phyloP scores from a whole-genome alignment of 1,284 basidiomycete genomes.

The Pholiota adiposa region DNA sequence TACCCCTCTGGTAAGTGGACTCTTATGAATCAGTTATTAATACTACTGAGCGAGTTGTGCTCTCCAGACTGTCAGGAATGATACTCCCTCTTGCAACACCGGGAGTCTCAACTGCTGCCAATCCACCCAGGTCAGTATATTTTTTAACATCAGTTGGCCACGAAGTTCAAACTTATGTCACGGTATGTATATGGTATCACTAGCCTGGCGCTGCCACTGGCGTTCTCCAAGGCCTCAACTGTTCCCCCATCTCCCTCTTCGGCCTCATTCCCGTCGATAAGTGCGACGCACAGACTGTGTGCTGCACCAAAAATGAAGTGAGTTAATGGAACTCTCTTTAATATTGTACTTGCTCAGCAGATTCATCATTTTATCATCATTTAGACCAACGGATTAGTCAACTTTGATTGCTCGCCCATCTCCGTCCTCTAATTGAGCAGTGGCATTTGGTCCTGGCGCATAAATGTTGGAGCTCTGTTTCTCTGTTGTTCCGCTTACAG shows the following conservation, averaged over 20 bases:
- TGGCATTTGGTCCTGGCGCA: too few relatives aligned
- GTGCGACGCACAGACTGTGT: constrained; percentile 27
- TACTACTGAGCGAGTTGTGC: background rate
- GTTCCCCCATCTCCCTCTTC: constrained; percentile 21
- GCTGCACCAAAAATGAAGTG: constrained; percentile 25
- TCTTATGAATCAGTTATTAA: background rate
- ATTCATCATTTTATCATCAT: too few relatives aligned
- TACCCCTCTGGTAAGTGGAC: constrained; percentile 20
- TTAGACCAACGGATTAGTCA: too few relatives aligned
- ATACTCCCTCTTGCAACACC: constrained; percentile 21
- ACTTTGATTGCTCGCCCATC: too few relatives aligned
- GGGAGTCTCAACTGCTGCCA: constrained; percentile 29
- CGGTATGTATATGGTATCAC: too few relatives aligned
- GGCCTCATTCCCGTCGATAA: constrained; percentile 11
- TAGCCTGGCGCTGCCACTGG: background rate
- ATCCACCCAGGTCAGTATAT: constrained; percentile 3
- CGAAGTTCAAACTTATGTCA: too few relatives aligned
- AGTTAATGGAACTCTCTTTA: too few relatives aligned
- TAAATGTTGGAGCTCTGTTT: too few relatives aligned
- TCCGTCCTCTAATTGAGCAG: too few relatives aligned
- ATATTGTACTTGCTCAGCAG: too few relatives aligned
- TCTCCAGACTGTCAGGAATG: constrained; percentile 20
- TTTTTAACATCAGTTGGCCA: background rate
- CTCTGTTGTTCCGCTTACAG: too few relatives aligned
- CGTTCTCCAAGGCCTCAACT: constrained; percentile 17